These are phyloP conservation scores for Lactifluus hygrophoroides DNA, from an alignment of 768 basidiomycete genomes.

Conservation along the genomic window DNA sequence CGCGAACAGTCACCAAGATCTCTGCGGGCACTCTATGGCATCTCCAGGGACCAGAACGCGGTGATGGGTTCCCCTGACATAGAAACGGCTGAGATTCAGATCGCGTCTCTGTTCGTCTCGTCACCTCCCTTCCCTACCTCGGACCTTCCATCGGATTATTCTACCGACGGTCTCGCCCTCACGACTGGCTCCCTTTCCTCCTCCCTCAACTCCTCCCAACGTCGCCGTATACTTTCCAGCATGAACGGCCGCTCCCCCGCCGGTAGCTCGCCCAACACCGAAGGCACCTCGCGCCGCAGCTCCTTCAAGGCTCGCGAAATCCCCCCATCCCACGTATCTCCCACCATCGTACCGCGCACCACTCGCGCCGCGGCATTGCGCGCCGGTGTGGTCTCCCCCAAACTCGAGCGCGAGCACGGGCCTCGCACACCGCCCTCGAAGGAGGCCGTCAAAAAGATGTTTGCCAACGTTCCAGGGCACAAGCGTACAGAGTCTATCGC, in stretches of 20 bases:
- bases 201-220: conserved; percentile 34
- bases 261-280: conserved; percentile 35
- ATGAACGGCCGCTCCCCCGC: conserved; percentile 28
- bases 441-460: conserved; percentile 54
- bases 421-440: conserved; percentile 51
- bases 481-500: conserved; percentile 58
- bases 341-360: conserved; percentile 69
- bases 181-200: conserved; percentile 33
- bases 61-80: conserved; percentile 65
- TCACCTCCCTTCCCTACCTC: conserved; percentile 71
- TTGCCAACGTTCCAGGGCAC: conserved; percentile 75
- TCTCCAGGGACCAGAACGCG: conserved; percentile 46
- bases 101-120: conserved; percentile 68
- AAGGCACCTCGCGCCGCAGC: conserved; percentile 38
- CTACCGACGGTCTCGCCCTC: conserved; percentile 24
- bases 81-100: conserved; percentile 70
- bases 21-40: conserved; percentile 63
- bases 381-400: conserved; percentile 45
- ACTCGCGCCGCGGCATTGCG: conserved; percentile 69
- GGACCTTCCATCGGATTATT: conserved; percentile 47
- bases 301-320: conserved; percentile 60
- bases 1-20: conserved; percentile 49
- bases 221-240: conserved; percentile 16
- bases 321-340: conserved; percentile 50
- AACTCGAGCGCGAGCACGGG: conserved; percentile 29